Conservation (phyloP, 1,139 yeast species). For the Yamadazyma jaroonii region DNA sequence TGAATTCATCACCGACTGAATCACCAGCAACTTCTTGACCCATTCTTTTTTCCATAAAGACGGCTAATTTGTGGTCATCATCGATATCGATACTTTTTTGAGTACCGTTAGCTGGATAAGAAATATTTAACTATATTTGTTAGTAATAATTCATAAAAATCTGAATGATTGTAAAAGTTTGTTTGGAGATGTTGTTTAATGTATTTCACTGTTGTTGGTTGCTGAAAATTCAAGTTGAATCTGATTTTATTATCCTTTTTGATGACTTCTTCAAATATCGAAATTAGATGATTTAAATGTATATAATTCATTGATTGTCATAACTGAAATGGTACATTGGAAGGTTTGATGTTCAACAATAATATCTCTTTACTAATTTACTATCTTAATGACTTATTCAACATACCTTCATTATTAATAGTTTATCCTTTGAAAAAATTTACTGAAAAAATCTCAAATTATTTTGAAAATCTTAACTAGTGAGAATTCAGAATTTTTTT, state of each 20-base stretch:
- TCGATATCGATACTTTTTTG: constrained; percentile 97
- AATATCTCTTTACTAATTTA: too few relatives aligned
- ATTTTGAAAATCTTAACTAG: not conserved
- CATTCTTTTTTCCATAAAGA: constrained; percentile 98
- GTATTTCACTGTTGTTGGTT: too few relatives aligned
- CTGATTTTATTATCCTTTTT: too few relatives aligned
- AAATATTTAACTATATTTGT: constrained; percentile 80
- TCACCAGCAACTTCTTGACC: constrained; percentile 99
- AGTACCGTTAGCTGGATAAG: constrained; percentile 99
- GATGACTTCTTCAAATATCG: too few relatives aligned
- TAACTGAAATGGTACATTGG: too few relatives aligned
- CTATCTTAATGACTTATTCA: not conserved
- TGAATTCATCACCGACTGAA: constrained; percentile 97
- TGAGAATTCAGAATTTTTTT: not conserved
- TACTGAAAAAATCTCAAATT: constrained; percentile 4
- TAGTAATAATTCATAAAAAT: constrained; percentile 11
- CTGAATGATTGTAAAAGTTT: too few relatives aligned
- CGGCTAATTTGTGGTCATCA: constrained; percentile 98
- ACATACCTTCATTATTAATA: constrained; percentile 13
- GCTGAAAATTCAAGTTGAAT: too few relatives aligned
- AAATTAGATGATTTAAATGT: too few relatives aligned
- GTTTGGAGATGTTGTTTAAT: too few relatives aligned
- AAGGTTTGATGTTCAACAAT: too few relatives aligned
- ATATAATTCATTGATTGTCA: too few relatives aligned
- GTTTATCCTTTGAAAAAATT: constrained; percentile 6